These are phyloP conservation scores for Epichloe baconii DNA, from an alignment of 2,329 filamentous ascomycete species.

Conservation along the genomic window DNA sequence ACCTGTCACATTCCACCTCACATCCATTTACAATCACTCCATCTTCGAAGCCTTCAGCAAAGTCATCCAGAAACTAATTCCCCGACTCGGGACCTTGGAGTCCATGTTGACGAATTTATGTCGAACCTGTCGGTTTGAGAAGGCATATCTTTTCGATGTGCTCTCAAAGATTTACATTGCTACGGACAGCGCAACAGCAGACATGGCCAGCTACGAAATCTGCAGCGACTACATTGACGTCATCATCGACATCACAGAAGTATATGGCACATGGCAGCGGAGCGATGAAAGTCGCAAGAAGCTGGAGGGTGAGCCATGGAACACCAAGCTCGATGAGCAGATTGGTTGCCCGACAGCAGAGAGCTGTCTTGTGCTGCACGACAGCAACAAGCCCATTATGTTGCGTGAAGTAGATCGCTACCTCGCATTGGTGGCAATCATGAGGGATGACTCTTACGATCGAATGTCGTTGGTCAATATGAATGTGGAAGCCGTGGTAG, in stretches of 20 bases:
- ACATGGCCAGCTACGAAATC: slow-evolving; percentile 94
- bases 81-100: slow-evolving; percentile 83
- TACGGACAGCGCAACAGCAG: slow-evolving; percentile 82
- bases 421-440: slow-evolving; percentile 70
- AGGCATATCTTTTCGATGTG: slow-evolving; percentile 95
- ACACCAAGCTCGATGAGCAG: slow-evolving; percentile 50
- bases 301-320: slow-evolving; percentile 48
- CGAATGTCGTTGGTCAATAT: slow-evolving; percentile 77
- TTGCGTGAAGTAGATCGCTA: slow-evolving; percentile 60
- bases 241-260: slow-evolving; percentile 90
- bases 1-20: slow-evolving; percentile 88
- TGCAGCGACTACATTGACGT: slow-evolving; percentile 98
- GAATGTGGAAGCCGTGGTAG: slow-evolving; percentile 72
- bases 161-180: slow-evolving; percentile 98
- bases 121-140: slow-evolving; percentile 89
- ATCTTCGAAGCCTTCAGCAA: slow-evolving; percentile 98
- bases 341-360: slow-evolving; percentile 53
- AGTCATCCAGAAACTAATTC: slow-evolving; percentile 94
- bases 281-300: slow-evolving; percentile 39
- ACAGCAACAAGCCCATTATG: slow-evolving; percentile 51
- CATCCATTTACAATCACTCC: slow-evolving; percentile 95
- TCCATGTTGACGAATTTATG: slow-evolving; percentile 88
- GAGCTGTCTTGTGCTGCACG: slow-evolving; percentile 54
- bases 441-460: slow-evolving; percentile 74
- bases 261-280: slow-evolving; percentile 68